Conservation (phyloP, 2,329 filamentous ascomycete species). For the Fusarium concolor region DNA sequence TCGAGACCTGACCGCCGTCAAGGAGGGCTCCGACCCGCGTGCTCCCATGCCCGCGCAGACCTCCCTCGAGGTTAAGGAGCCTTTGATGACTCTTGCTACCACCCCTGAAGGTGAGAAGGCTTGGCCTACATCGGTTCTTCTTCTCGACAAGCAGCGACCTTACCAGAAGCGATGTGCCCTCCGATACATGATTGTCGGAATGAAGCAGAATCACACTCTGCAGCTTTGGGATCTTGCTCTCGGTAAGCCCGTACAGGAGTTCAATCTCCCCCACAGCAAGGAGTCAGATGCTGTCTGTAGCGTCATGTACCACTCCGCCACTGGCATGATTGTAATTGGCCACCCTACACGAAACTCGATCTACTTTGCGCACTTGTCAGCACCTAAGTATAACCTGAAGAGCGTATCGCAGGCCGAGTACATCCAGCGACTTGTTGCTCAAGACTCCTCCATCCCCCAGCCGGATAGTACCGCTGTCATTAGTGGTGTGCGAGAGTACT, state of each 20-base stretch:
- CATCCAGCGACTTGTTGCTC: conserved; percentile 79
- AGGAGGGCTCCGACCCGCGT: conserved; percentile 63
- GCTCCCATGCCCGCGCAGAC: conserved; percentile 65
- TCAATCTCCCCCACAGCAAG: conserved; percentile 95
- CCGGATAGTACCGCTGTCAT: conserved; percentile 97
- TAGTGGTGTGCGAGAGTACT: conserved; percentile 95
- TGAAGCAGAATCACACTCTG: conserved; percentile 98
- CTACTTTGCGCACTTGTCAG: conserved; percentile 96
- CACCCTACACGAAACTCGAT: conserved; percentile 97
- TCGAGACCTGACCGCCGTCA: conserved; percentile 73
- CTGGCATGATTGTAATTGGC: conserved; percentile 93
- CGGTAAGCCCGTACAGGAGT: conserved; percentile 94
- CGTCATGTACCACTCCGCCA: conserved; percentile 90
- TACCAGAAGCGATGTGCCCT: conserved; percentile 91
- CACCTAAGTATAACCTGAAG: conserved; percentile 88
- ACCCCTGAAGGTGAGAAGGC: conserved; percentile 91
- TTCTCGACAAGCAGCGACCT: conserved; percentile 95
- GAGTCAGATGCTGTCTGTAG: conserved; percentile 99
- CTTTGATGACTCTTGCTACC: conserved; percentile 86
- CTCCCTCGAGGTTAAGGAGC: conserved; percentile 83
- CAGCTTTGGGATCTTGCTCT: conserved; percentile 98
- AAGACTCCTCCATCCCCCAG: conserved; percentile 79
- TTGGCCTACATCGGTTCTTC: conserved; percentile 94
- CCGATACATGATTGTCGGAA: conserved; percentile 94
- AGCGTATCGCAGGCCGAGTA: conserved; percentile 89